A percentile compares a stretch with the other conserved stretches of the same genome.
These are phyloP conservation scores for Malus orientalis DNA, from an alignment of 306 rosid genomes.

Conservation along the genomic window DNA sequence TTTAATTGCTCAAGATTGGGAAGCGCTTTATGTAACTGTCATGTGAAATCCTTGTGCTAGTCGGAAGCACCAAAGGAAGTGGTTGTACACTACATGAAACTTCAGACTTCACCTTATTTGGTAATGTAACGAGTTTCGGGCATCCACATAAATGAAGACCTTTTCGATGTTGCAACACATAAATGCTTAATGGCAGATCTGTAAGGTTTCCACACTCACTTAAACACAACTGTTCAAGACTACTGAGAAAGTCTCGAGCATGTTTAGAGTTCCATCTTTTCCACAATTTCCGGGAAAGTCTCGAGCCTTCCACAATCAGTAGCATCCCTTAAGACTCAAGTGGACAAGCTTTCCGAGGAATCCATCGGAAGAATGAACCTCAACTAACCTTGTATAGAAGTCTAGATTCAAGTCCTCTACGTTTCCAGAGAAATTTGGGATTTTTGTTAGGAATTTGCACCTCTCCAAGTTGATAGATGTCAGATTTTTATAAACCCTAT, in stretches of 20 bases:
- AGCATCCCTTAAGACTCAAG: background rate
- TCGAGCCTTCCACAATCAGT: background rate
- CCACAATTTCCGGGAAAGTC: conserved; percentile 1
- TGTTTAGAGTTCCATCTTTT: background rate
- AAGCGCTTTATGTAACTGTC: background rate
- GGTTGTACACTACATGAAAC: background rate
- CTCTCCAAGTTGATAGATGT: background rate
- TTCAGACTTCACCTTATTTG: background rate
- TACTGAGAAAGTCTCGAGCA: background rate
- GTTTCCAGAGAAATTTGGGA: background rate
- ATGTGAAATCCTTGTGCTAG: background rate
- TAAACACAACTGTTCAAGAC: background rate
- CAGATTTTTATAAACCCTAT: background rate
- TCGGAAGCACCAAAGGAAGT: background rate
- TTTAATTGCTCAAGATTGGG: background rate
- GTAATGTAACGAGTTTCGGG: background rate
- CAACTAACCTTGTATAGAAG: background rate
- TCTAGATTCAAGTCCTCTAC: background rate
- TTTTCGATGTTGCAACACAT: background rate
- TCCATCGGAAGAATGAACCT: background rate
- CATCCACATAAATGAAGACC: no score
- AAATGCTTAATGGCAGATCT: background rate
- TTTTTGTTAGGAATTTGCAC: background rate
- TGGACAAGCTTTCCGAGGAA: background rate
- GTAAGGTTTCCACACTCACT: background rate